These are phyloP conservation scores for Coemansia aciculifera DNA, from an alignment of 192 early-diverging fungal species.

Conservation along the genomic window DNA sequence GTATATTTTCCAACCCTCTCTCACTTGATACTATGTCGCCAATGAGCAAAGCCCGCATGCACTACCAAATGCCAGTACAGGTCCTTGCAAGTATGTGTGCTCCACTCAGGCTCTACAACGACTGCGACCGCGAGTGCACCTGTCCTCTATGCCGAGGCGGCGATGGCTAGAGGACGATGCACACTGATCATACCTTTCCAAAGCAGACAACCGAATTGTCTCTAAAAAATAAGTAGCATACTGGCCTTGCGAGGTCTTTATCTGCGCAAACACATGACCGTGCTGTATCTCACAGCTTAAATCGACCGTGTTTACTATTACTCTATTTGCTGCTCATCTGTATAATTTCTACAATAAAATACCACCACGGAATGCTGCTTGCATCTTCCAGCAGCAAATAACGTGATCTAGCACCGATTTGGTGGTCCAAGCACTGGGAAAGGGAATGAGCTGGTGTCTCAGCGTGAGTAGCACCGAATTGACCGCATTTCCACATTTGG, in stretches of 20 bases:
- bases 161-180: background rate
- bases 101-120: background rate
- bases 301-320: background rate
- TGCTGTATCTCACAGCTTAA: background rate
- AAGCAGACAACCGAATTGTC: background rate
- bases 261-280: background rate
- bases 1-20: background rate
- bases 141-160: conserved; percentile 34
- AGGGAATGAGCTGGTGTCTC: background rate
- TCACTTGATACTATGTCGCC: background rate
- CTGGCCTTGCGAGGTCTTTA: background rate
- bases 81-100: background rate
- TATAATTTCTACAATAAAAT: conserved; percentile 6
- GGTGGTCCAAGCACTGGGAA: background rate
- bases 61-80: background rate
- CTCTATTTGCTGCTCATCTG: background rate
- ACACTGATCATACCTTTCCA: background rate
- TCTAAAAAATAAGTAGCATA: background rate
- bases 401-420: background rate
- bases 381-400: background rate
- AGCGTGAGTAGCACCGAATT: background rate
- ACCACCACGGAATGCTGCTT: background rate
- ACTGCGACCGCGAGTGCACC: conserved; percentile 40
- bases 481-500: background rate
- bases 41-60: background rate